Evolutionary conservation across 352 stramenopile genomes (phyloP).

Genomic region (Pythium myriotylum): DNA sequence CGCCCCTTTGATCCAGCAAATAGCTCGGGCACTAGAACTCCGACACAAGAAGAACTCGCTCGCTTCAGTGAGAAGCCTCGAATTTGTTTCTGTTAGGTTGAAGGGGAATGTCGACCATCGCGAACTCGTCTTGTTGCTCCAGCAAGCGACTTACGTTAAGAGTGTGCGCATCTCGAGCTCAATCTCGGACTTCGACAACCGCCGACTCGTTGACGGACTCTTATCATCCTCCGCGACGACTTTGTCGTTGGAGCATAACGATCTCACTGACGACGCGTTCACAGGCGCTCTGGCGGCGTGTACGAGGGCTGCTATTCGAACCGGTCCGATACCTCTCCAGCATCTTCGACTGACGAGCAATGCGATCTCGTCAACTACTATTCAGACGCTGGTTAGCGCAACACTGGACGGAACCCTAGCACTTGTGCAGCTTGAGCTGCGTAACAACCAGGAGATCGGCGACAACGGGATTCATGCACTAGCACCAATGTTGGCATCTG

Average conservation of each 20-base stretch:
- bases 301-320: conserved; percentile 13
- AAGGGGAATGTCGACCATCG: conserved; percentile 27
- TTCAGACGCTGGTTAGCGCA: conserved; percentile 46
- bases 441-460: conserved; percentile 67
- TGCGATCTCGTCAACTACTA: conserved; percentile 49
- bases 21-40: conserved; percentile 34
- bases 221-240: conserved; percentile 41
- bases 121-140: conserved; percentile 49
- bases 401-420: conserved; percentile 52
- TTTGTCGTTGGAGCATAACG: conserved; percentile 78
- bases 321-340: conserved; percentile 20
- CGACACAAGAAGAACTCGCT: neutral
- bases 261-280: conserved; percentile 74
- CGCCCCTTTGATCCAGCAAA: conserved; percentile 43
- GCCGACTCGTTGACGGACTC: conserved; percentile 42
- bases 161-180: conserved; percentile 62
- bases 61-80: conserved; percentile 26
- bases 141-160: conserved; percentile 33
- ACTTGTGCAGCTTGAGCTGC: conserved; percentile 59
- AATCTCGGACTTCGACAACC: conserved; percentile 63
- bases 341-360: conserved; percentile 68
- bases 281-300: conserved; percentile 1
- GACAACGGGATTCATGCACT: conserved; percentile 64
- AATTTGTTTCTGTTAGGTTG: conserved; percentile 78
- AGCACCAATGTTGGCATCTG: conserved; percentile 53